Evolutionary conservation across 345 rosid species (phyloP).

Genomic region (Salix suchowensis): DNA sequence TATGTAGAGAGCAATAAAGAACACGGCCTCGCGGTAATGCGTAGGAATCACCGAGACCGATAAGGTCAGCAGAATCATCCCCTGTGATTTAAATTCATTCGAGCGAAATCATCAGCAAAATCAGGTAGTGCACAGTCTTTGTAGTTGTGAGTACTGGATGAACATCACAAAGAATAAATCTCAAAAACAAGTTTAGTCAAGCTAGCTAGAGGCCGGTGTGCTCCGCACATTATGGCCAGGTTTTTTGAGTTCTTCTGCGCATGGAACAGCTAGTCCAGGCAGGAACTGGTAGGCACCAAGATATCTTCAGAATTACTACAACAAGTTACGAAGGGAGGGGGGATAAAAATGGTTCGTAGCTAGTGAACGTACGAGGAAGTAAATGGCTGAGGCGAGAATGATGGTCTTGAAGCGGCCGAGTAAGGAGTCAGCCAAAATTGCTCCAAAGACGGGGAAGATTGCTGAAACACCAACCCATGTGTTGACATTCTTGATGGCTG

Average conservation of each 20-base stretch:
- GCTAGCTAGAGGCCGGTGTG: neutral
- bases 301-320: neutral
- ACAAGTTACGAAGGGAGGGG: neutral
- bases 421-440: constrained; percentile 68
- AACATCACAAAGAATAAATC: neutral
- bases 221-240: neutral
- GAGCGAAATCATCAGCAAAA: neutral
- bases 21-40: constrained; percentile 39
- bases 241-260: neutral
- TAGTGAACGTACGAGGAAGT: constrained; percentile 35
- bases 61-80: constrained; percentile 57
- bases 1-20: constrained; percentile 64
- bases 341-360: neutral
- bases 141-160: neutral
- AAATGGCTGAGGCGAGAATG: constrained; percentile 52
- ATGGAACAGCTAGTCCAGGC: neutral
- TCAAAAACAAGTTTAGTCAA: neutral
- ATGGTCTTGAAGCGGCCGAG: constrained; percentile 89
- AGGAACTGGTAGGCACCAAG: neutral
- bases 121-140: neutral
- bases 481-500: constrained; percentile 66
- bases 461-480: constrained; percentile 78
- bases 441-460: constrained; percentile 74
- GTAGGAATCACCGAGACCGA: constrained; percentile 51
- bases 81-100: constrained; percentile 41